Evolutionary conservation across 345 rosid species (phyloP), one percentile per base, ranked within the genome.

Genomic region (Sisymbrium irio): DNA sequence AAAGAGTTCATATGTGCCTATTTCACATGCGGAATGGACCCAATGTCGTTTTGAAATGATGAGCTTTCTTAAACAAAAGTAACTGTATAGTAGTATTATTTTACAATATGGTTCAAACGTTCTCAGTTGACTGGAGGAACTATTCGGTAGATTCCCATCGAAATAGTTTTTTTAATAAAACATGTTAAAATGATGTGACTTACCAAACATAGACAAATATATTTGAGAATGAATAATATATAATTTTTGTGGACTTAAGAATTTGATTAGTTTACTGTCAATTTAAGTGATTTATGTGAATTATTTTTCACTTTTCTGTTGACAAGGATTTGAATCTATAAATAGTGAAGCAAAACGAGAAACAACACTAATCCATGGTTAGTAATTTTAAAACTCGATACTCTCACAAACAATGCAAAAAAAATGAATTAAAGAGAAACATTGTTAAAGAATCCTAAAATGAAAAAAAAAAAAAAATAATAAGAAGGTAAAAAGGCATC

Each of bases 11-110:
- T 62, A 18, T 47, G 53, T 47, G 53, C 27, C 53, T 18, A 47
- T 53, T 72, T 53, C 63, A 72, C 68, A 63, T 72, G 70, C 70
- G 64, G 64, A 64, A 63, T 53, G 70, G 71, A 64, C 71, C 77
- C 71, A 42, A 20, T 73, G 71, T 73, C 55, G 63, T 10, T 42
- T 57, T n/a, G n/a, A 53, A 73, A 73, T 64, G 56, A 73, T 73
- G 70, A 73, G 64, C 2, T 50, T 18, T 46, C 12, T 17, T 11
- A 46, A 46, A 60, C 37, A 11, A 69, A 13, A 58, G 32, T 60
- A 18, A 36, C 13, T 32, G 35, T 20, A n/a, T n/a, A n/a, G n/a
- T n/a, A n/a, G 6, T 33, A 45, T 35, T 55, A 35, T 46, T 33
- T 46, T 19, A 69, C 59, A 57, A 6, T 69, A 44, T 19, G 27